A percentile compares a stretch with the other conserved stretches of the same genome.
Evolutionary conservation across 164 flowering plant species (phyloP).

Genomic region (Stephania cephalantha): DNA sequence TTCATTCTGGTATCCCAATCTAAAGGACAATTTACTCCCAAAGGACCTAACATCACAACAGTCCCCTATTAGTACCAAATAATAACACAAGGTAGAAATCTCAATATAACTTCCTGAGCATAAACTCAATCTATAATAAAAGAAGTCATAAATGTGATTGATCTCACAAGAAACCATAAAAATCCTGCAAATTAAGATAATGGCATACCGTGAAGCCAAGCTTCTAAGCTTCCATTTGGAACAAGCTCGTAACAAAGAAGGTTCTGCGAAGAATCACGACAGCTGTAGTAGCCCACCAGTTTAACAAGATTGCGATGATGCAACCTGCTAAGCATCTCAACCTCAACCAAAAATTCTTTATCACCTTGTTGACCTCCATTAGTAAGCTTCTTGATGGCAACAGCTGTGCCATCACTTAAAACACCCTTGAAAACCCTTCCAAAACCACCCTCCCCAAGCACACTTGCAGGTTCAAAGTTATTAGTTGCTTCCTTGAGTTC

Average conservation of each 20-base stretch:
- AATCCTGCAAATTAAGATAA: constrained; percentile 8
- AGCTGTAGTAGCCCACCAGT: constrained; percentile 89
- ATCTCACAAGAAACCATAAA: not conserved
- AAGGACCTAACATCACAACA: constrained; percentile 48
- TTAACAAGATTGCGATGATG: constrained; percentile 98
- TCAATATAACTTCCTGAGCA: not conserved
- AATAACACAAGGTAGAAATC: not conserved
- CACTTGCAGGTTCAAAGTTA: constrained; percentile 70
- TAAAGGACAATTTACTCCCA: constrained; percentile 79
- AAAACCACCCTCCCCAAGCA: constrained; percentile 98
- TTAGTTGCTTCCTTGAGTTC: constrained; percentile 93
- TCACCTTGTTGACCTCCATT: constrained; percentile 89
- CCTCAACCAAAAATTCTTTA: constrained; percentile 92
- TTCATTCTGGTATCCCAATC: constrained; percentile 97
- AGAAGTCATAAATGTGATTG: not conserved
- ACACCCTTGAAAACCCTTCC: constrained; percentile 92
- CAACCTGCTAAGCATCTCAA: constrained; percentile 97
- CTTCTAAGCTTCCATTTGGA: constrained; percentile 93
- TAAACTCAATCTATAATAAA: not conserved
- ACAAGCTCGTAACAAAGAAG: constrained; percentile 95
- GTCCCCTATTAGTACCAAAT: not conserved
- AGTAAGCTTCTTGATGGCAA: constrained; percentile 91
- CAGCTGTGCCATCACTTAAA: constrained; percentile 87
- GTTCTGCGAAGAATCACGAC: constrained; percentile 74
- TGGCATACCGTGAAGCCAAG: constrained; percentile 92